A percentile compares a stretch with the other conserved stretches of the same genome.
These are phyloP conservation scores for Colletotrichum caudatum DNA, from an alignment of 2,329 filamentous ascomycete genomes.

Conservation along the genomic window DNA sequence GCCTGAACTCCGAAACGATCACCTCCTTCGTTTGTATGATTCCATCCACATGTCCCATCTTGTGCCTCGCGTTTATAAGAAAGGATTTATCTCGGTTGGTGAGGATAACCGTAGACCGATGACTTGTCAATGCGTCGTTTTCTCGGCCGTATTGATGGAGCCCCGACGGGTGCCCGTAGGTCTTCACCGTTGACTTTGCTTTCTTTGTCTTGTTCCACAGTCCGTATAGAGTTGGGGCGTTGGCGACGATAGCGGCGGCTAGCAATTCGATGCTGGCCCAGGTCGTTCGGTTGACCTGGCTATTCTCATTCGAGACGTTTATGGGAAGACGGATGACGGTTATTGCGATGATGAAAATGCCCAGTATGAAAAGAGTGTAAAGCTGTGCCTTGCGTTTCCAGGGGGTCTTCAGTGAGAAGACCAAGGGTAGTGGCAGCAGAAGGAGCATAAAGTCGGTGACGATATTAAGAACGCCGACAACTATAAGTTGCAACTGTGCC, in stretches of 20 bases:
- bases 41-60: slow-evolving; percentile 32
- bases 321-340: slow-evolving; percentile 55
- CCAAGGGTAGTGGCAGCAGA: slow-evolving; percentile 48
- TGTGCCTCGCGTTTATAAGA: slow-evolving; percentile 27
- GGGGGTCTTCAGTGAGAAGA: slow-evolving; percentile 48
- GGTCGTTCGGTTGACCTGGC: slow-evolving; percentile 52
- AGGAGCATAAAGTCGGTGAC: slow-evolving; percentile 49
- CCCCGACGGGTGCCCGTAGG: slow-evolving; percentile 21
- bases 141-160: slow-evolving; percentile 32
- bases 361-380: slow-evolving; percentile 52
- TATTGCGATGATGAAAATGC: slow-evolving; percentile 54
- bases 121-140: slow-evolving; percentile 26
- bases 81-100: slow-evolving; percentile 11
- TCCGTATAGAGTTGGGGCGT: slow-evolving; percentile 53
- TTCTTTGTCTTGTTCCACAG: slow-evolving; percentile 48
- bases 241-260: slow-evolving; percentile 49
- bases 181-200: slow-evolving; percentile 44
- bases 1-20: slow-evolving; percentile 36
- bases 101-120: slow-evolving; percentile 24
- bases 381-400: slow-evolving; percentile 50
- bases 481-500: slow-evolving; percentile 50
- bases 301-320: slow-evolving; percentile 50
- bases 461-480: slow-evolving; percentile 51
- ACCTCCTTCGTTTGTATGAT: slow-evolving; percentile 41
- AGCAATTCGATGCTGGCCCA: slow-evolving; percentile 55